Conservation (phyloP, 2,329 filamentous ascomycete genomes). For the Aureobasidium sp. region DNA sequence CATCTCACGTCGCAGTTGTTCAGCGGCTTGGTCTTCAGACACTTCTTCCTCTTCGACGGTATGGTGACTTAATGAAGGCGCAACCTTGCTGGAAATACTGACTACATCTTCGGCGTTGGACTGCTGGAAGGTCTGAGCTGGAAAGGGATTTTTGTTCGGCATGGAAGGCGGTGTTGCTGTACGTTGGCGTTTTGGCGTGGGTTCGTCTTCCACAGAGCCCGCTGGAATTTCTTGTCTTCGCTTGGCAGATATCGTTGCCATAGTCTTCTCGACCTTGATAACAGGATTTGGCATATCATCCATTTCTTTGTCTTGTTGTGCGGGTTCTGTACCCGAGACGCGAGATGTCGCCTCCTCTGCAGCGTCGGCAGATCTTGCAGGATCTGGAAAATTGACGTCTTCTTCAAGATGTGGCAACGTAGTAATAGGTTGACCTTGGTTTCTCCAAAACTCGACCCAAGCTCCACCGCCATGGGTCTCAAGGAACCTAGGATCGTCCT, state of each 20-base stretch:
- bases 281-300: neutral
- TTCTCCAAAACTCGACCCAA: constrained; percentile 8
- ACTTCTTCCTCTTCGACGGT: neutral
- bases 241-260: neutral
- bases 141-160: neutral
- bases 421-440: constrained; percentile 7
- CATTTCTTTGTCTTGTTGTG: neutral
- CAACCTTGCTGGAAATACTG: neutral
- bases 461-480: neutral
- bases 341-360: neutral
- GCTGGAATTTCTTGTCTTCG: neutral
- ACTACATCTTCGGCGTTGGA: neutral
- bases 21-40: constrained; percentile 6
- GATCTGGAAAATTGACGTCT: too few species aligned
- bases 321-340: neutral
- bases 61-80: constrained; percentile 5
- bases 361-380: neutral
- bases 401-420: neutral
- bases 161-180: neutral
- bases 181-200: neutral
- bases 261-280: neutral
- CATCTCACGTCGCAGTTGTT: constrained; percentile 14
- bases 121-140: neutral
- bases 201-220: neutral
- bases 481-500: neutral